phyloP scores from a whole-genome alignment of 106 monocot genomes.

The Dactylorhiza incarnata region DNA sequence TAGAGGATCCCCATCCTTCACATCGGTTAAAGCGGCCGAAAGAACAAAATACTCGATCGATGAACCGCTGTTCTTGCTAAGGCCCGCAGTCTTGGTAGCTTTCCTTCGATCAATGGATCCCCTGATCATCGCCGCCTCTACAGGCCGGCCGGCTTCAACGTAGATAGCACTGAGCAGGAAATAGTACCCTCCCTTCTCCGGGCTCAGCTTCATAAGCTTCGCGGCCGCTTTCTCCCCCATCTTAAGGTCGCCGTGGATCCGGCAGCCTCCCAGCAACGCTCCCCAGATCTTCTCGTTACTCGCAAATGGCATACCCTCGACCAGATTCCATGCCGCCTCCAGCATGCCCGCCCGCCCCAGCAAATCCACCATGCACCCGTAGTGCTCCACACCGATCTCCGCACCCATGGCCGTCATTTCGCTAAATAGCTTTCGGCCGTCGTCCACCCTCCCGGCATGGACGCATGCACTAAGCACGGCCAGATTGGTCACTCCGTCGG shows the following conservation, averaged over 20 bases:
- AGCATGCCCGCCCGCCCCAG: slow-evolving; percentile 27
- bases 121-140: slow-evolving; percentile 25
- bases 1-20: not conserved
- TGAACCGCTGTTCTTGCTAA: slow-evolving; percentile 9
- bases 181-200: slow-evolving; percentile 32
- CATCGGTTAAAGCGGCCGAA: not conserved
- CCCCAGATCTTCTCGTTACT: slow-evolving; percentile 29
- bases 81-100: slow-evolving; percentile 20
- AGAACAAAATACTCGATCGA: not conserved
- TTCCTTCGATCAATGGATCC: slow-evolving; percentile 14
- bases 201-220: slow-evolving; percentile 23
- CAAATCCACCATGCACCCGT: slow-evolving; percentile 55
- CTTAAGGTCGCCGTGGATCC: slow-evolving; percentile 27
- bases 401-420: slow-evolving; percentile 17
- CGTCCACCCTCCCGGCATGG: slow-evolving; percentile 38
- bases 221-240: slow-evolving; percentile 28
- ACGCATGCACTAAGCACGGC: slow-evolving; percentile 40
- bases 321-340: slow-evolving; percentile 18
- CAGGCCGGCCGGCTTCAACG: slow-evolving; percentile 12
- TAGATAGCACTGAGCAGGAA: slow-evolving; percentile 31
- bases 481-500: slow-evolving; percentile 44
- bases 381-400: slow-evolving; percentile 39
- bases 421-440: slow-evolving; percentile 24
- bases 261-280: slow-evolving; percentile 32
- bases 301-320: slow-evolving; percentile 22